Evolutionary conservation across 495 filamentous ascomycete species (phyloP), one percentile per base, ranked within the genome.

Genomic region (Talaromyces adpressus): DNA sequence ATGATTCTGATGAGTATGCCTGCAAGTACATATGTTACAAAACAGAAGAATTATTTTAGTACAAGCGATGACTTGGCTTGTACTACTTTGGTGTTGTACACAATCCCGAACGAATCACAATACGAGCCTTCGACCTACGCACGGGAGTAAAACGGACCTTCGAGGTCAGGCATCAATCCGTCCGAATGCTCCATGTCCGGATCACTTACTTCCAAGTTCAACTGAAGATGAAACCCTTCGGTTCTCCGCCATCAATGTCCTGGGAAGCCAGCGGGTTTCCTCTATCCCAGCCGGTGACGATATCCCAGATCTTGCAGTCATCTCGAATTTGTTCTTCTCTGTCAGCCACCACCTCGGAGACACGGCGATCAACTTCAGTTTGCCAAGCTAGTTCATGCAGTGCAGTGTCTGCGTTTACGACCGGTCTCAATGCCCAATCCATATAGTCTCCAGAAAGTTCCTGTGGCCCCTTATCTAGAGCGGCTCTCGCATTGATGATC

Each of bases 401-500:
- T 12, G 22, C 52, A 57, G 51, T 6, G 39, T 56, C 23, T 52
- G 4, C 23, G 22, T 45, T 30, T 25, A 30, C 23, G 20, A 36
- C 23, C 2, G 62, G 25, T 20, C 51, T 54, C 39, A 52, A 5
- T 57, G 54, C 36, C 62, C 62, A 64, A 23, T 59, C 57, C 29
- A 49, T 27, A 25, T 47, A 47, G 22, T 45, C 54, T 22, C 57
- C 62, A n/a, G 32, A n/a, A 5, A 22, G 20, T 12, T 32, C 27
- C 25, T 57, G 30, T n/a, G 56, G 22, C 6, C 16, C 29, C 16
- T 36, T 34, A 32, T 59, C 56, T 9, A 64, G 56, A 32, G 47
- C 54, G 9, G 47, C 20, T 29, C 62, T 20, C 20, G 62, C 57
- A 12, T 52, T 78, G 64, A 91, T 70, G 52, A 84, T 79, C 66